Percentiles rank a stretch among this genome's conserved stretches.
These are phyloP conservation scores for Chenopodium formosanum DNA, from an alignment of 148 eudicot genomes.

Conservation along the genomic window DNA sequence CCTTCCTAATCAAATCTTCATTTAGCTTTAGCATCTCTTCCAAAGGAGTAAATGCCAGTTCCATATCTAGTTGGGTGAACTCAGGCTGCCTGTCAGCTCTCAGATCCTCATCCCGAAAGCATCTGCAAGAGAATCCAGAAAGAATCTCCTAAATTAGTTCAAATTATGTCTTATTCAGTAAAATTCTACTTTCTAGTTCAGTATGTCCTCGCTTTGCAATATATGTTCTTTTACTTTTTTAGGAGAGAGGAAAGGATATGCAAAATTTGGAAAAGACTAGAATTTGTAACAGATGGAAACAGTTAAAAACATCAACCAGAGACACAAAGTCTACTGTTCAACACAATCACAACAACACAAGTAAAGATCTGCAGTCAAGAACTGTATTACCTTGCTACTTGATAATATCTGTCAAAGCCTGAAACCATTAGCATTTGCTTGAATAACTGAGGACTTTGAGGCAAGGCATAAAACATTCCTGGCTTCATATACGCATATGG, in stretches of 20 bases:
- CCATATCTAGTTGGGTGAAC: conserved; percentile 95
- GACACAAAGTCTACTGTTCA: not conserved
- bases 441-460: conserved; percentile 96
- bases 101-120: conserved; percentile 97
- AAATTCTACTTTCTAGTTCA: not conserved
- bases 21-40: conserved; percentile 91
- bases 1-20: conserved; percentile 97
- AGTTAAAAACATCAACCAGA: not conserved
- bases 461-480: conserved; percentile 97
- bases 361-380: not conserved
- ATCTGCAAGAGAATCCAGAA: conserved; percentile 44
- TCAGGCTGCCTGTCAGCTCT: conserved; percentile 99
- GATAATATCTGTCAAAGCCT: conserved; percentile 89
- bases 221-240: not conserved
- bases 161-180: not conserved
- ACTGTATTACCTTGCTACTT: conserved; percentile 77
- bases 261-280: not conserved
- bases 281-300: not conserved
- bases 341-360: not conserved
- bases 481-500: conserved; percentile 61
- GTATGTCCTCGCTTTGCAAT: too few species aligned
- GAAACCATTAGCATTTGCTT: conserved; percentile 99
- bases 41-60: conserved; percentile 88
- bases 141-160: not conserved
- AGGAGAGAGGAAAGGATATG: not conserved